Evolutionary conservation across 768 basidiomycete genomes (phyloP), one percentile per base, ranked within the genome.

Genomic region (Auricularia sp.): DNA sequence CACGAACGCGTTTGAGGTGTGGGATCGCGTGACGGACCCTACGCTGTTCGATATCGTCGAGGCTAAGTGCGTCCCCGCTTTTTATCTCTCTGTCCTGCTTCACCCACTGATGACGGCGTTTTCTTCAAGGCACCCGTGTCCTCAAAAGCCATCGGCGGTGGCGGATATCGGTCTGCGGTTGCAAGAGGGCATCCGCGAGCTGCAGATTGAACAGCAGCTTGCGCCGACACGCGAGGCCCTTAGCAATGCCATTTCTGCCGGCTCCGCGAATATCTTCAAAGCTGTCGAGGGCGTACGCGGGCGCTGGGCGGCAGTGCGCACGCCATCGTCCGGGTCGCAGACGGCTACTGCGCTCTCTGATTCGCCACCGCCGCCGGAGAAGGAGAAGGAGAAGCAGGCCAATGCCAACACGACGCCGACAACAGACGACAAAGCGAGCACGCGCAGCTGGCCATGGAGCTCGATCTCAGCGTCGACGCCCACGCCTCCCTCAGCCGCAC

Each of bases 11-110:
- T 95, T 86, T 73, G 85, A 89, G 63, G 84, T 92, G 3, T 99
- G 97, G 97, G 86, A 98, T 62, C 79, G 84, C 56, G 84, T 86
- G 47, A 98, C 97, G 1, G 97, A 99, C 74, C 89, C 93, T 1
- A 79, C 93, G 67, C 76, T 98, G 11, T 99, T 99, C 72, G 97
- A 99, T 72, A 91, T 98, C 61, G 84, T 96, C 63, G 97, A 99
- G 73, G 91, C 96, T 42, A 81, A 91, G 93, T 94, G 67, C 34
- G 78, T 72, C 16, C 68, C 18, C 18, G 44, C 45, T 33, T 69
- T 63, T 16, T 0, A 1, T 3, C 16, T 51, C 8, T 62, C 59
- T 63, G 44, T 21, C n/a, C 4, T 21, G 11, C 47, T n/a, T 63
- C 47, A 21, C 39, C 29, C 47, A 37, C 29, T 16, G 42, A 34